Base-by-base conservation (phyloP, 164 flowering plant species). In the Stephania cephalantha region DNA sequence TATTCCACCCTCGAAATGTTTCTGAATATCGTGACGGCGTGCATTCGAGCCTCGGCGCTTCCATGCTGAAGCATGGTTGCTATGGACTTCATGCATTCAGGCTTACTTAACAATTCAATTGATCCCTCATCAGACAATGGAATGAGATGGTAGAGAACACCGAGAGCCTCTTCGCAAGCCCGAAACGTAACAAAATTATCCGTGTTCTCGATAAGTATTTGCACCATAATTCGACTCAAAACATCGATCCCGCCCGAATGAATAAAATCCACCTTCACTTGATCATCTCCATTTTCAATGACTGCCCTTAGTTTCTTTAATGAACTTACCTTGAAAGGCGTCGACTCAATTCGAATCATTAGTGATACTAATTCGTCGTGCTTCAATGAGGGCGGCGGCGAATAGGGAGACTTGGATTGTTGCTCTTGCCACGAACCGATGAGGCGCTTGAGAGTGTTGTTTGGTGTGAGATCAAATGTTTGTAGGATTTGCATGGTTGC, bases 391-490 rank as follows among this genome's bases (percentile, higher is more conserved):
- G 78, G 55, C 6, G 80, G 17, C 12, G 79, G 15, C 0, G 82
- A 74, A 1, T 79, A 1, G 1, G 67, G 20, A 7, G 77, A 45
- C 4, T 29, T 68, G 17, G 73, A 6, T 6, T 72, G 48, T 8
- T 35, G 71, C 12, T 53, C 69, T 29, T 71, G 75, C 93, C 93
- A 89, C 1, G 88, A 48, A 6, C 67, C 76, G 6, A 91, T 90
- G 73, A 90, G 88, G 17, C 93, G 79, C 68, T 82, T 79, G 79
- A 91, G 93, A n/a, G 90, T 91, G 78, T 85, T 88, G 70, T 91
- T 90, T 0, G 94, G 94, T 25, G 89, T 90, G 79, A 87, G 71
- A 30, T 83, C 77, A 31, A 83, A 80, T 64, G 68, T 78, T 0
- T 81, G 48, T 58, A 89, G 61, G 15, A 0, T 18, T 45, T 88